Conservation (phyloP, 2,329 filamentous ascomycete genomes). For the Aurifilum marmelostoma region DNA sequence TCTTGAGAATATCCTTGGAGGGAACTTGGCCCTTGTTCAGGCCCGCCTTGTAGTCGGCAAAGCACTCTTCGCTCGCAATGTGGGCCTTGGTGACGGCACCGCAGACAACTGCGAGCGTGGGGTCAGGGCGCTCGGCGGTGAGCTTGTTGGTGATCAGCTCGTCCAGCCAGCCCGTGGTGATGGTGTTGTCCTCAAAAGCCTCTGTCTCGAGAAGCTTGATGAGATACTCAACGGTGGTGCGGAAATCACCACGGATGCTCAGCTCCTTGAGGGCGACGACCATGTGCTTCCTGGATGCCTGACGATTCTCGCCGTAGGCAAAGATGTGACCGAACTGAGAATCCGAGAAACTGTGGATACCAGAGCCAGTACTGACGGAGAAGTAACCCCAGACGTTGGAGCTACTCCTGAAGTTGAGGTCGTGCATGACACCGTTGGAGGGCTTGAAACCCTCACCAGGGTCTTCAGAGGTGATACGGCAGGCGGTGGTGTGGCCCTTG, state of each 20-base stretch:
- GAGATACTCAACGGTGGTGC: constrained; percentile 96
- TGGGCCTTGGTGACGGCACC: constrained; percentile 95
- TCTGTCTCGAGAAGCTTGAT: constrained; percentile 99
- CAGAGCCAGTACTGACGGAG: constrained; percentile 93
- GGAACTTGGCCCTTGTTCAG: constrained; percentile 98
- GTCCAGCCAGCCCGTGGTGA: constrained; percentile 97
- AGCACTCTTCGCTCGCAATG: constrained; percentile 86
- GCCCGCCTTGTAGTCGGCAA: constrained; percentile 83
- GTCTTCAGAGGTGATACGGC: constrained; percentile 98
- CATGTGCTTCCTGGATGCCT: constrained; percentile 98
- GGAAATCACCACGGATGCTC: constrained; percentile 99
- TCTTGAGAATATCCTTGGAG: constrained; percentile 95
- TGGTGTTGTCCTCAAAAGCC: constrained; percentile 98
- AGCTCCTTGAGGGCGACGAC: constrained; percentile 97
- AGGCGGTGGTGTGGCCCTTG: constrained; percentile 96
- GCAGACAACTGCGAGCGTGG: constrained; percentile 90
- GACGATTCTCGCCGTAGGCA: constrained; percentile 96
- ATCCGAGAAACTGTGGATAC: constrained; percentile 99
- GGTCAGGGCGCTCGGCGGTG: constrained; percentile 92
- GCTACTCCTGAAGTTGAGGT: constrained; percentile 97
- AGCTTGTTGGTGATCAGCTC: constrained; percentile 98
- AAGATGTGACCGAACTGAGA: constrained; percentile 99
- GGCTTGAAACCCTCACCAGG: constrained; percentile 99
- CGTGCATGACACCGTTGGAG: constrained; percentile 97
- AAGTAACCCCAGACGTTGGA: constrained; percentile 99